Base-by-base conservation (phyloP, 2,329 filamentous ascomycete species). In the Periglandula ipomoeae region DNA sequence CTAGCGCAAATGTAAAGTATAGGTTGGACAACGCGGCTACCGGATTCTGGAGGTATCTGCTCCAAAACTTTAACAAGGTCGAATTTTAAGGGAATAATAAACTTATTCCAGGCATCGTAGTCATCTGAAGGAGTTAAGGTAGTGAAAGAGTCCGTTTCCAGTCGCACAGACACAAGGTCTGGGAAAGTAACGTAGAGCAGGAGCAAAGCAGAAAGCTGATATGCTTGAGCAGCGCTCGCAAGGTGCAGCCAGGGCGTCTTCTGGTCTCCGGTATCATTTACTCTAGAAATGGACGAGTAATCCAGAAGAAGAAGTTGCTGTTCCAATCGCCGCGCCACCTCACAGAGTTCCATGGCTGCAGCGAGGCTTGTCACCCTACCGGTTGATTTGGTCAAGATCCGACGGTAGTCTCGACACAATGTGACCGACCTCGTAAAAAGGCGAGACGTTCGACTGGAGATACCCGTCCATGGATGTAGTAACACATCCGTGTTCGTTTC, bases 121-220 rank as follows among this genome's bases (percentile, higher is more conserved):
- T 39, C 37, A 7, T 39, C 37, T 7, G 8, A 8, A 10, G 37
- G 64, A 54, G 19, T 60, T 46, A 3, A 58, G 44, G 53, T 38
- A 44, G n/a, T n/a, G n/a, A n/a, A n/a, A n/a, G n/a, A n/a, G n/a
- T 57, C 53, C 15, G 54, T 48, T 5, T 65, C 63, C 2, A 66
- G 49, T 1, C 64, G 57, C 3, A 62, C 40, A 0, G 60, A 50
- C 0, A 64, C 61, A 1, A 67, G 48, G 5, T 66, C 63, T 0
- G 64, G 65, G 3, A 67, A 67, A 0, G 66, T 68, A 42, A 68
- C 61, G 52, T 70, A 70, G 1, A 70, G 61, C 32, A 70, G 67
- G 3, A 70, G 54, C 15, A 70, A 50, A 0, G 67, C 62, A 0
- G 62, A 60, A 0, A 70, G 55, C 1, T 64, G 61, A 35, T 68